These are phyloP conservation scores for Myriosclerotinia duriaeana DNA, from an alignment of 2,329 filamentous ascomycete genomes.

Conservation along the genomic window DNA sequence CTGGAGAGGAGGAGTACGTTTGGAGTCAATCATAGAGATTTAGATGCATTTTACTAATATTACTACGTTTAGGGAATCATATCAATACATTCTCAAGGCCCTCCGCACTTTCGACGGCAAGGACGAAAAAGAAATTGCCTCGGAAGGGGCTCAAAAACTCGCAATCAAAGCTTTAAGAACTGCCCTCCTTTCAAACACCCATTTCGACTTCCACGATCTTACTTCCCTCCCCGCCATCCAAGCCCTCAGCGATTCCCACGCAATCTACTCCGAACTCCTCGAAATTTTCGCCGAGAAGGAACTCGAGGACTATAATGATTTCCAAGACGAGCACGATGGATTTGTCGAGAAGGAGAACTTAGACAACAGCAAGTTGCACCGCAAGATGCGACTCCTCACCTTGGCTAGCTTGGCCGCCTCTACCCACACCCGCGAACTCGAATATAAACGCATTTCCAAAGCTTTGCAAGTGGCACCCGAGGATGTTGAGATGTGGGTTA, in stretches of 20 bases:
- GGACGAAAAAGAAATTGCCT: slow-evolving; percentile 55
- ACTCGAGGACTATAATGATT: slow-evolving; percentile 93
- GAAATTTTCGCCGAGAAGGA: slow-evolving; percentile 94
- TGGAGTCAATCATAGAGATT: not conserved
- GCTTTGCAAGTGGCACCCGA: slow-evolving; percentile 78
- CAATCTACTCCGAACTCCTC: slow-evolving; percentile 84
- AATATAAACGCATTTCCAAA: slow-evolving; percentile 81
- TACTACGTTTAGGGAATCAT: slow-evolving; percentile 52
- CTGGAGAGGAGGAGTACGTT: slow-evolving; percentile 72
- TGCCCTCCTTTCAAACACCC: slow-evolving; percentile 63
- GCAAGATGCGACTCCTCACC: slow-evolving; percentile 95
- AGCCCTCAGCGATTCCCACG: slow-evolving; percentile 79
- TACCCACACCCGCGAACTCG: slow-evolving; percentile 79
- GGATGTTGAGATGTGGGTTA: slow-evolving; percentile 97
- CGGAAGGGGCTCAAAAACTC: slow-evolving; percentile 60
- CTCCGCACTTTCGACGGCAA: slow-evolving; percentile 59
- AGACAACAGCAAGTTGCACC: slow-evolving; percentile 73
- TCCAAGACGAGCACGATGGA: slow-evolving; percentile 84
- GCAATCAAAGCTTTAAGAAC: slow-evolving; percentile 66
- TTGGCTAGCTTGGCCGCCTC: slow-evolving; percentile 85
- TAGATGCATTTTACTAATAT: slow-evolving; percentile 22
- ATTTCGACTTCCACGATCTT: slow-evolving; percentile 73
- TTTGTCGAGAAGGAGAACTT: slow-evolving; percentile 77
- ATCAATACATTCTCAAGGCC: slow-evolving; percentile 65
- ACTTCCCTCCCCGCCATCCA: slow-evolving; percentile 75